These are phyloP conservation scores for Exidia glandulosa DNA, from an alignment of 768 basidiomycete species.

Conservation along the genomic window DNA sequence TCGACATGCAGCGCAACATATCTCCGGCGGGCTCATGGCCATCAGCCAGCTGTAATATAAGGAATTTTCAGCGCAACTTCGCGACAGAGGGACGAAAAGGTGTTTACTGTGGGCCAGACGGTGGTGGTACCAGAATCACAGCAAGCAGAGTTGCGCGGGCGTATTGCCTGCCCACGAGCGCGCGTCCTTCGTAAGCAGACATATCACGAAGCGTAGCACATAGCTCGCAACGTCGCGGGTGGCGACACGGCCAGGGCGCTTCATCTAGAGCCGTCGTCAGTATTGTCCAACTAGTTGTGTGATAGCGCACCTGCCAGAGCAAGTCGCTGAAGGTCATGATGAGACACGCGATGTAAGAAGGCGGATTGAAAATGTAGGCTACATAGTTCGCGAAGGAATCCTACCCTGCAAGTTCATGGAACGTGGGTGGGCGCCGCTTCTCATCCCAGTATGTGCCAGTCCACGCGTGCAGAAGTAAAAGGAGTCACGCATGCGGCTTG, in stretches of 20 bases:
- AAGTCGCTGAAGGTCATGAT: slow-evolving; percentile 96
- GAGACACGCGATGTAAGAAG: slow-evolving; percentile 91
- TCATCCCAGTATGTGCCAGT: slow-evolving; percentile 30
- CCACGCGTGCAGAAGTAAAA: slow-evolving; percentile 4
- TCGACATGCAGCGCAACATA: slow-evolving; percentile 97
- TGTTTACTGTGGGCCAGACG: slow-evolving; percentile 86
- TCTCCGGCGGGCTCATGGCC: slow-evolving; percentile 94
- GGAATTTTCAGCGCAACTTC: slow-evolving; percentile 34
- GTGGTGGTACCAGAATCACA: slow-evolving; percentile 96
- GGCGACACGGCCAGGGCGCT: slow-evolving; percentile 41
- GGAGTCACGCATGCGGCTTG: slow-evolving; percentile 32
- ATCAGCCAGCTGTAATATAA: slow-evolving; percentile 81
- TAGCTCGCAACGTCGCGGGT: slow-evolving; percentile 36
- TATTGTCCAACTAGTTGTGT: background rate
- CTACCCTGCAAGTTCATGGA: slow-evolving; percentile 52
- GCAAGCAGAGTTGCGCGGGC: slow-evolving; percentile 75
- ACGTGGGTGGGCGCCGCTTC: slow-evolving; percentile 45
- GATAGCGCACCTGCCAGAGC: slow-evolving; percentile 66
- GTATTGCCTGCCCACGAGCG: slow-evolving; percentile 72
- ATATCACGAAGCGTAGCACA: slow-evolving; percentile 55
- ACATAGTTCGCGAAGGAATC: slow-evolving; percentile 56
- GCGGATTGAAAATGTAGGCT: slow-evolving; percentile 82
- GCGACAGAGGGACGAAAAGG: background rate
- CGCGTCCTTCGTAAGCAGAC: slow-evolving; percentile 69
- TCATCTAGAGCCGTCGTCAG: slow-evolving; percentile 34